Conservation (phyloP, 2,329 filamentous ascomycete genomes). For the Claviceps pusilla region DNA sequence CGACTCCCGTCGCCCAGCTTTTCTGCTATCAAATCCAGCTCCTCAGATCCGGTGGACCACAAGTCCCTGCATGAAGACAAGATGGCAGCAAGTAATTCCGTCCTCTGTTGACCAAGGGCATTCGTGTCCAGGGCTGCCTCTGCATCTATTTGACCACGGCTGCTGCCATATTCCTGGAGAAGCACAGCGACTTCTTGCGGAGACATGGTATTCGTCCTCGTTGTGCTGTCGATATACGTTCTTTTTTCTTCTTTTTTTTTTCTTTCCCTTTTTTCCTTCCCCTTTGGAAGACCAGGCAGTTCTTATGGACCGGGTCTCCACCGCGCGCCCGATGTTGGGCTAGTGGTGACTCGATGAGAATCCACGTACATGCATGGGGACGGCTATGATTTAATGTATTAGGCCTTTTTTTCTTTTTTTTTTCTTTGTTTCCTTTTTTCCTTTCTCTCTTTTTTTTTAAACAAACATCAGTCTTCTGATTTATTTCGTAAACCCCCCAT, state of each 20-base stretch:
- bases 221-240: slow-evolving; percentile 1
- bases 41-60: slow-evolving; percentile 23
- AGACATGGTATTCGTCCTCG: slow-evolving; percentile 14
- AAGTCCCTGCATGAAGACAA: slow-evolving; percentile 24
- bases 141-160: slow-evolving; percentile 12
- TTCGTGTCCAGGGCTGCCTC: slow-evolving; percentile 13
- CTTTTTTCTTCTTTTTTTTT: background rate
- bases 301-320: background rate
- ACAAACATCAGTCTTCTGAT: too few relatives aligned
- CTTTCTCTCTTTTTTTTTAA: background rate
- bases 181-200: slow-evolving; percentile 24
- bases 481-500: too few relatives aligned
- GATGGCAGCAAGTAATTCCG: slow-evolving; percentile 21
- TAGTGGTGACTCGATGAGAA: background rate
- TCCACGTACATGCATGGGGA: background rate
- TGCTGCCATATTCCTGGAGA: slow-evolving; percentile 19
- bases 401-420: background rate
- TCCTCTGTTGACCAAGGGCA: slow-evolving; percentile 12
- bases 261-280: background rate
- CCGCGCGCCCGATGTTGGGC: background rate
- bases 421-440: background rate
- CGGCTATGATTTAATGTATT: background rate
- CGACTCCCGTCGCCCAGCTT: slow-evolving; percentile 40
- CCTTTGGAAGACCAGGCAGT: background rate
- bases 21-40: slow-evolving; percentile 33